Percentiles rank a stretch among this genome's conserved stretches.
Conservation (phyloP, 257 asterid species). For the Knoxia roxburghii region DNA sequence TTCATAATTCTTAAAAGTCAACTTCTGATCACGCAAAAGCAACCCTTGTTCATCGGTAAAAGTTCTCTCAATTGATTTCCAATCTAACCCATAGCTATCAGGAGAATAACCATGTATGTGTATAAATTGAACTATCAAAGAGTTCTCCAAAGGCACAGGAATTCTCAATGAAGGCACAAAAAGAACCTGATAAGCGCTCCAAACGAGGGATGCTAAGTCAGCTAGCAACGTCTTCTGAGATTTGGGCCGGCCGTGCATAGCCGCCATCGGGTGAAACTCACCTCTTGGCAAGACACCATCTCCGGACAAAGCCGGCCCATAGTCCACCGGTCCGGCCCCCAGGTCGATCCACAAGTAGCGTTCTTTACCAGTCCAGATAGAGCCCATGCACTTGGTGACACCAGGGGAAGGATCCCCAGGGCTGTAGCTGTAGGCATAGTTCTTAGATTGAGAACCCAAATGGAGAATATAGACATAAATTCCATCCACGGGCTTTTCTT, state of each 20-base stretch:
- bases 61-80: slow-evolving; percentile 57
- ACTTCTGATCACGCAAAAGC: slow-evolving; percentile 61
- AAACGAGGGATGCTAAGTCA: slow-evolving; percentile 77
- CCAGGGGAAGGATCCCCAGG: slow-evolving; percentile 81
- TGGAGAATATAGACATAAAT: slow-evolving; percentile 68
- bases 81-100: slow-evolving; percentile 55
- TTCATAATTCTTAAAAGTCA: slow-evolving; percentile 71
- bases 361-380: slow-evolving; percentile 82
- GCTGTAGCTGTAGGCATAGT: slow-evolving; percentile 66
- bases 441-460: slow-evolving; percentile 49
- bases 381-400: slow-evolving; percentile 71
- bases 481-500: slow-evolving; percentile 47
- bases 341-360: slow-evolving; percentile 91
- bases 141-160: slow-evolving; percentile 67
- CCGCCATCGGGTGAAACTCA: slow-evolving; percentile 88
- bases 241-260: slow-evolving; percentile 78
- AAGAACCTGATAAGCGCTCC: slow-evolving; percentile 95
- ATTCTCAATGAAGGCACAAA: slow-evolving; percentile 86
- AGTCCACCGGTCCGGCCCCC: slow-evolving; percentile 97
- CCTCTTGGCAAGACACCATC: slow-evolving; percentile 92
- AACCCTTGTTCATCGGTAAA: slow-evolving; percentile 67
- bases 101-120: slow-evolving; percentile 43
- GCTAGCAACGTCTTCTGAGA: slow-evolving; percentile 75
- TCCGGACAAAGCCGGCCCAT: slow-evolving; percentile 87
- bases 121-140: slow-evolving; percentile 62